A percentile compares a stretch with the other conserved stretches of the same genome.
These are phyloP conservation scores for Penicillium odoratum DNA, from an alignment of 495 filamentous ascomycete species.

Conservation along the genomic window DNA sequence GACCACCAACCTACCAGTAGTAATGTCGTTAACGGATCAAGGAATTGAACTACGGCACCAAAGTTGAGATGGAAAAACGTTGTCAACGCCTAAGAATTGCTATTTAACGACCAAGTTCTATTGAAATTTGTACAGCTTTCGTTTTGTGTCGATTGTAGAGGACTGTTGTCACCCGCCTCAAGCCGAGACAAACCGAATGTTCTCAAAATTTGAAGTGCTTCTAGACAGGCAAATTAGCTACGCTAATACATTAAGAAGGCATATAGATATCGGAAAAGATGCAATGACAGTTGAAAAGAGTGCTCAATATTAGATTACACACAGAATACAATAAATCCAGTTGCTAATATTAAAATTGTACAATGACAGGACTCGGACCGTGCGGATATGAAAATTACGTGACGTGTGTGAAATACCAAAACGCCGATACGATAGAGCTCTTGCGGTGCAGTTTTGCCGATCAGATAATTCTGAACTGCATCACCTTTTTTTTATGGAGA, in stretches of 20 bases:
- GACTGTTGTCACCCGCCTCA: not conserved
- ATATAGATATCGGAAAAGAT: too few relatives aligned
- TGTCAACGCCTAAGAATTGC: too few relatives aligned
- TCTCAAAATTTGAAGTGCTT: not conserved
- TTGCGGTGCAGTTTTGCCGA: not conserved
- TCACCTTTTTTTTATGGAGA: conserved; percentile 23
- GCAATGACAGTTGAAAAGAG: not conserved
- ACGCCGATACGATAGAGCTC: conserved; percentile 1
- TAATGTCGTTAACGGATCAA: too few relatives aligned
- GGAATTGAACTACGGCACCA: too few relatives aligned
- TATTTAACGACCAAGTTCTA: too few relatives aligned
- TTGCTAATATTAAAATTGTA: not conserved
- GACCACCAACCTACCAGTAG: too few relatives aligned
- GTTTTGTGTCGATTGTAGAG: too few relatives aligned
- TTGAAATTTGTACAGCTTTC: too few relatives aligned
- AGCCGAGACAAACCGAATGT: not conserved
- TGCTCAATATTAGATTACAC: not conserved
- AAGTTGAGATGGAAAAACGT: too few relatives aligned
- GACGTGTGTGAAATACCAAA: not conserved
- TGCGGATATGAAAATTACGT: not conserved
- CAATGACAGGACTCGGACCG: too few relatives aligned
- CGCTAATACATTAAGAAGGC: too few relatives aligned
- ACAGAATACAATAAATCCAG: not conserved
- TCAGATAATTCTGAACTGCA: conserved; percentile 8
- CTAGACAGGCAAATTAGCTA: not conserved